These are phyloP conservation scores for Neurospora sp. DNA, from an alignment of 495 filamentous ascomycete genomes.

Conservation along the genomic window DNA sequence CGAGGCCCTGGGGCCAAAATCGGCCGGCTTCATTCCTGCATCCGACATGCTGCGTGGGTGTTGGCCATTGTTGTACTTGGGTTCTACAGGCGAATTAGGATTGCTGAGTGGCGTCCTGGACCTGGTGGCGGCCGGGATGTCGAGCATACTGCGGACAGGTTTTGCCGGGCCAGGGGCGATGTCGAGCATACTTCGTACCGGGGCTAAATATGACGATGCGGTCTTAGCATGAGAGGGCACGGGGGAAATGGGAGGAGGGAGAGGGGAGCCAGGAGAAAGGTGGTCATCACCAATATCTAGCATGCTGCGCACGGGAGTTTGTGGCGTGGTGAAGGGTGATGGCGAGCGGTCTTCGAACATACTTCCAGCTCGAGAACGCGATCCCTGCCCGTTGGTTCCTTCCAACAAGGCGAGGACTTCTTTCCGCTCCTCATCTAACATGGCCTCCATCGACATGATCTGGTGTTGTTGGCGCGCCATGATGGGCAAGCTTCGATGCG, in stretches of 20 bases:
- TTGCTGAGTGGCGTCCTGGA: conserved; percentile 23
- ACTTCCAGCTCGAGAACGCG: conserved; percentile 26
- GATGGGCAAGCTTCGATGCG: conserved; percentile 7
- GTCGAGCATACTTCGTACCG: conserved; percentile 54
- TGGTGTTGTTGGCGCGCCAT: conserved; percentile 19
- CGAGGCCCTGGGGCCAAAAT: conserved; percentile 29
- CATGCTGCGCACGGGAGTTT: conserved; percentile 49
- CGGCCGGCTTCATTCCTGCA: conserved; percentile 31
- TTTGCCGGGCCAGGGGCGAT: conserved; percentile 29
- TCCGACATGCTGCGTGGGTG: conserved; percentile 45
- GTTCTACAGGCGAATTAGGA: conserved; percentile 32
- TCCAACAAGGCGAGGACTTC: conserved; percentile 60
- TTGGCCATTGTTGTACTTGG: conserved; percentile 12
- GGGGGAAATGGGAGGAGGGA: background rate
- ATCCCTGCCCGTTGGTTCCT: conserved; percentile 15
- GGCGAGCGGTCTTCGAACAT: conserved; percentile 32
- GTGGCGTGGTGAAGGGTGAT: conserved; percentile 37
- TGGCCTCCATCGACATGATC: conserved; percentile 56
- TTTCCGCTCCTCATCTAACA: conserved; percentile 61
- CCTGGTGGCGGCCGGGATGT: conserved; percentile 16
- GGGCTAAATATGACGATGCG: conserved; percentile 20
- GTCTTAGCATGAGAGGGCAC: conserved; percentile 13
- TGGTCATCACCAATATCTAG: conserved; percentile 38
- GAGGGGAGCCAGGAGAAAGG: conserved; percentile 10
- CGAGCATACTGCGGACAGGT: conserved; percentile 34